These are phyloP conservation scores for Aureobasidium mangrovei DNA, from an alignment of 2,329 filamentous ascomycete genomes.

Conservation along the genomic window DNA sequence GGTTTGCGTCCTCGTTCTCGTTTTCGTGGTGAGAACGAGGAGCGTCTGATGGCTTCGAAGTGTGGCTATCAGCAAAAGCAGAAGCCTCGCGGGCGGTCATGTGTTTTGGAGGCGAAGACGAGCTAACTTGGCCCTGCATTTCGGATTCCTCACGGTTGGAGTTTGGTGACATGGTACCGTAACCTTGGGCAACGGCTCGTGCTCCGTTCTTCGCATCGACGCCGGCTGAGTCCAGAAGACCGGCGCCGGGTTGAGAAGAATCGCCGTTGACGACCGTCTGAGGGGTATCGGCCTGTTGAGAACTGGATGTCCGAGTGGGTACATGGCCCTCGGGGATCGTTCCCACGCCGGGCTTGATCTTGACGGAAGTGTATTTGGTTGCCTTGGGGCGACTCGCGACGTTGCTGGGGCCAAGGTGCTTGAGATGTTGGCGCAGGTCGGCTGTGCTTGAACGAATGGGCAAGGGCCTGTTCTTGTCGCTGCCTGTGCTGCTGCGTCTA, in stretches of 20 bases:
- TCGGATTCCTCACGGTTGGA: slow-evolving; percentile 8
- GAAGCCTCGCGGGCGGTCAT: slow-evolving; percentile 17
- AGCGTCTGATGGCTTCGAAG: background rate
- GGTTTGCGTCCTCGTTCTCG: background rate
- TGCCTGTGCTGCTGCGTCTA: slow-evolving; percentile 36
- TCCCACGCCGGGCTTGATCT: slow-evolving; percentile 52
- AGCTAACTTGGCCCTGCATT: background rate
- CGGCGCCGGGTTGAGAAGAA: slow-evolving; percentile 39
- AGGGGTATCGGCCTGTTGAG: background rate
- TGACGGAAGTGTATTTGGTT: slow-evolving; percentile 54
- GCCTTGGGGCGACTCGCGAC: slow-evolving; percentile 50
- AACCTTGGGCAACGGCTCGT: slow-evolving; percentile 45
- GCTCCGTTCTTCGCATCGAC: slow-evolving; percentile 56
- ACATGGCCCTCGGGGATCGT: slow-evolving; percentile 33
- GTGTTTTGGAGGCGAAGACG: slow-evolving; percentile 1
- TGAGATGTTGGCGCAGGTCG: slow-evolving; percentile 51
- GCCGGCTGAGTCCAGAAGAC: slow-evolving; percentile 45
- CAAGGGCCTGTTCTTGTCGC: slow-evolving; percentile 19
- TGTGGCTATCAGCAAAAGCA: slow-evolving; percentile 14
- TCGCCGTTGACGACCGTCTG: slow-evolving; percentile 6
- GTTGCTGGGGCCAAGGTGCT: slow-evolving; percentile 57
- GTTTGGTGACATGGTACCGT: slow-evolving; percentile 32
- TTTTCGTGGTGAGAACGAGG: background rate
- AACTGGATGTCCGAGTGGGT: background rate
- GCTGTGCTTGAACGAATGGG: slow-evolving; percentile 43